A percentile compares a stretch with the other conserved stretches of the same genome.
phyloP scores from a whole-genome alignment of 78 protist genomes.

The Cavenderia fasciculata region DNA sequence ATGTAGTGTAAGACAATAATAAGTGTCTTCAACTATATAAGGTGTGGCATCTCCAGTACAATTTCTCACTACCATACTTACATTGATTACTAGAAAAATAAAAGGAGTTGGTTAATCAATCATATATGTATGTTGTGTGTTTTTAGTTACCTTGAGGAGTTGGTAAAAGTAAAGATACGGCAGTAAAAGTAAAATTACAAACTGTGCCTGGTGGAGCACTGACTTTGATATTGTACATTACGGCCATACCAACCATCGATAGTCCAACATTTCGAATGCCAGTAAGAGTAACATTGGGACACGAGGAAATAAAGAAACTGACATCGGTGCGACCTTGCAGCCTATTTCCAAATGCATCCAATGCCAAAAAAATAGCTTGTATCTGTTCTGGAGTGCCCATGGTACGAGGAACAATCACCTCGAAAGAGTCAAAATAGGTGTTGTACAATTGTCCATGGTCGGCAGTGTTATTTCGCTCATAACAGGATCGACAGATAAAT shows the following conservation, averaged over 20 bases:
- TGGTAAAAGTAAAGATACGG: too few species aligned
- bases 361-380: not conserved
- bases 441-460: not conserved
- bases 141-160: too few species aligned
- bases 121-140: too few species aligned
- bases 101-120: too few species aligned
- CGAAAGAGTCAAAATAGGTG: not conserved
- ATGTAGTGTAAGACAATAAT: not conserved
- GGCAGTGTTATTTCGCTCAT: not conserved
- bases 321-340: not conserved
- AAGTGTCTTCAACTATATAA: not conserved
- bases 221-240: not conserved
- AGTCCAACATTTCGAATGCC: not conserved
- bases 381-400: not conserved
- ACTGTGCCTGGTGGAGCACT: not conserved
- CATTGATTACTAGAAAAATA: too few species aligned
- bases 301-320: not conserved
- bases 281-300: not conserved
- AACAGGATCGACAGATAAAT: not conserved
- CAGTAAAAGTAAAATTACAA: not conserved
- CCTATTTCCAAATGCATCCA: conserved; percentile 3
- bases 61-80: too few species aligned
- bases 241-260: not conserved
- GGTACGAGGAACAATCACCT: not conserved
- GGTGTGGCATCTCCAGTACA: not conserved